These are phyloP conservation scores for Stagonosporopsis chrysanthemi DNA, from an alignment of 2,329 filamentous ascomycete species.

Conservation along the genomic window DNA sequence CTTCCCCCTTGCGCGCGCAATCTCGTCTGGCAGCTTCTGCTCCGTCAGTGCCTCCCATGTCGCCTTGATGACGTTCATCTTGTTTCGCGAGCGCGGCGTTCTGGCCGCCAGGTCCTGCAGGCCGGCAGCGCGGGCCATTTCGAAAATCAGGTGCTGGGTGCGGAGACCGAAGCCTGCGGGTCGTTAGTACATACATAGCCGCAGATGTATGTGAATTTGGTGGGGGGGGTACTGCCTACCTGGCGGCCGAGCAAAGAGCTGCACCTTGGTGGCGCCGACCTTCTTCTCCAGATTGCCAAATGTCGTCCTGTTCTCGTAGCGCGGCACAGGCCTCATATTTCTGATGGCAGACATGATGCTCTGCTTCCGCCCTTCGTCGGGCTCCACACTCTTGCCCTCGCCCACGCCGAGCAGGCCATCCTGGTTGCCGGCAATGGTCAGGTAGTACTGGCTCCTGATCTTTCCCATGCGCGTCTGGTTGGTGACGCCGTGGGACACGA, in stretches of 20 bases:
- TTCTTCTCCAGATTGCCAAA: slow-evolving; percentile 85
- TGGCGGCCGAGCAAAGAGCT: slow-evolving; percentile 82
- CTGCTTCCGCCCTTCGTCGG: slow-evolving; percentile 71
- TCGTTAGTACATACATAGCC: background rate
- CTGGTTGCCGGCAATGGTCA: slow-evolving; percentile 86
- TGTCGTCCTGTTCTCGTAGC: slow-evolving; percentile 92
- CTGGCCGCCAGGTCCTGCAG: slow-evolving; percentile 85
- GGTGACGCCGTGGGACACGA: slow-evolving; percentile 76
- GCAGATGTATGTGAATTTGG: background rate
- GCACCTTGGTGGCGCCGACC: slow-evolving; percentile 84
- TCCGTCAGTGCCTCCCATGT: slow-evolving; percentile 80
- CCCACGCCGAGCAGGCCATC: slow-evolving; percentile 88
- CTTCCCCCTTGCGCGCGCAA: slow-evolving; percentile 87
- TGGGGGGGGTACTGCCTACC: slow-evolving; percentile 64
- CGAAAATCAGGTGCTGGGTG: slow-evolving; percentile 89
- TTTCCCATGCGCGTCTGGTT: slow-evolving; percentile 98
- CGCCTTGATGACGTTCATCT: slow-evolving; percentile 98
- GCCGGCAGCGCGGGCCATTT: slow-evolving; percentile 87
- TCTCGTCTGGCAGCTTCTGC: slow-evolving; percentile 87
- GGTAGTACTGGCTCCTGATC: slow-evolving; percentile 75
- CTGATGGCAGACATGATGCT: slow-evolving; percentile 82
- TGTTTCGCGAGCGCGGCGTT: slow-evolving; percentile 86
- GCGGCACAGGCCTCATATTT: slow-evolving; percentile 89
- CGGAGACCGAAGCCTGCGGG: slow-evolving; percentile 86
- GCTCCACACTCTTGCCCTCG: slow-evolving; percentile 85